A percentile compares a stretch with the other conserved stretches of the same genome.
These are phyloP conservation scores for Sclerospora graminicola DNA, from an alignment of 352 stramenopile species.

Conservation along the genomic window DNA sequence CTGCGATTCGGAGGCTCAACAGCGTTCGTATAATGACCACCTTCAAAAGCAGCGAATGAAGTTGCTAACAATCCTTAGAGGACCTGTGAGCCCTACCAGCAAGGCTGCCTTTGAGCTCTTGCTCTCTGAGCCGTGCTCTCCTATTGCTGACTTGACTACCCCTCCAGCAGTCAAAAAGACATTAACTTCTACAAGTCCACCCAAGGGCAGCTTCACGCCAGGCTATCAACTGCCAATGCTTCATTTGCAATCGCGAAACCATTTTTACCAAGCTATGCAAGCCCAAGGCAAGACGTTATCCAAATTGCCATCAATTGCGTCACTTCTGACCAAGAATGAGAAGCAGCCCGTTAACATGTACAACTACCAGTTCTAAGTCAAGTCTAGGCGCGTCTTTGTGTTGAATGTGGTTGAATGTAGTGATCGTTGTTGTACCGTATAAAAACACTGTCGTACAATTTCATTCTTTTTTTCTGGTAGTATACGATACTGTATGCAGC, in stretches of 20 bases:
- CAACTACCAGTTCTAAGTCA: constrained; percentile 24
- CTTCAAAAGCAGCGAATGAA: constrained; percentile 65
- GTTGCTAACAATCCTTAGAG: constrained; percentile 53
- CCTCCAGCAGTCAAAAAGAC: constrained; percentile 11
- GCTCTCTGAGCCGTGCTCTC: constrained; percentile 52
- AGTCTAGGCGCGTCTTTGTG: no score
- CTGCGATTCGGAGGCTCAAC: constrained; percentile 52
- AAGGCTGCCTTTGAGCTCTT: constrained; percentile 51
- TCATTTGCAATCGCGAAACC: constrained; percentile 10
- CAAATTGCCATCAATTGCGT: constrained; percentile 49
- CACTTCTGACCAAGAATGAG: constrained; percentile 30
- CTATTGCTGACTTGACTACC: constrained; percentile 29
- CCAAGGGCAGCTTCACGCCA: neutral
- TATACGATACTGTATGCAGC: no score
- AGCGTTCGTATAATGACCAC: constrained; percentile 61
- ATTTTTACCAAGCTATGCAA: constrained; percentile 6
- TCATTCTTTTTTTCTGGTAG: no score
- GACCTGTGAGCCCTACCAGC: constrained; percentile 35
- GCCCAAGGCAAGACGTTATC: constrained; percentile 16
- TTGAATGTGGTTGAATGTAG: neutral
- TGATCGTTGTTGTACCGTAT: neutral
- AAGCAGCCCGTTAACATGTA: constrained; percentile 10
- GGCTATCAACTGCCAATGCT: constrained; percentile 15
- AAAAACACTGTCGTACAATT: no score
- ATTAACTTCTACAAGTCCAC: neutral